Evolutionary conservation across 306 rosid species (phyloP).

Genomic region (Cotoneaster glaucophyllus): DNA sequence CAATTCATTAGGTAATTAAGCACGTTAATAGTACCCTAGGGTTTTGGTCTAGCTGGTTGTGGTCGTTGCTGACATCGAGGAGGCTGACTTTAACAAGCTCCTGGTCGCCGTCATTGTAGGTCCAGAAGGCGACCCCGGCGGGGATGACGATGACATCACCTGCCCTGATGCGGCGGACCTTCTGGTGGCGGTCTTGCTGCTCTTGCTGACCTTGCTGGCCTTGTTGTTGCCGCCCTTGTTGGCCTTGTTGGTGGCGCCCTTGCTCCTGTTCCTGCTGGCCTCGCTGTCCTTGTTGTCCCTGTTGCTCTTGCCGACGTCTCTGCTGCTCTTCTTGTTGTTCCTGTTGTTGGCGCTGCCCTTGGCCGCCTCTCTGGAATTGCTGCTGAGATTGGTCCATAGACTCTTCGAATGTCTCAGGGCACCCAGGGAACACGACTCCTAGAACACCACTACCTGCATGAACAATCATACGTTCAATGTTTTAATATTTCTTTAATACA

Average conservation of each 20-base stretch:
- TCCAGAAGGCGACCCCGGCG: conserved; percentile 35
- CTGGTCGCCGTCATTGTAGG: conserved; percentile 25
- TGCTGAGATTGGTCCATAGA: conserved; percentile 1
- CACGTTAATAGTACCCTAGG: conserved; percentile 38
- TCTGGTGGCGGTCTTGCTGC: not conserved
- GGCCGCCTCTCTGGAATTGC: not conserved
- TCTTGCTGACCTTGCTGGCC: not conserved
- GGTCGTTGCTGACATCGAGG: conserved; percentile 28
- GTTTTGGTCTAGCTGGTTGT: conserved; percentile 50
- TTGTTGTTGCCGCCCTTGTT: not conserved
- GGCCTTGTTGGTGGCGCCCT: not conserved
- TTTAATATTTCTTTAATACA: too few species aligned
- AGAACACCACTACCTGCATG: conserved; percentile 25
- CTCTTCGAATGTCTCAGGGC: conserved; percentile 43
- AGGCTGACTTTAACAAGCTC: conserved; percentile 32
- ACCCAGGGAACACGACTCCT: conserved; percentile 27
- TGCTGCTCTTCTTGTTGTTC: not conserved
- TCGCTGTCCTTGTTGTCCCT: not conserved
- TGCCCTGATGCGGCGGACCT: not conserved
- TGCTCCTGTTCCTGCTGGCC: not conserved
- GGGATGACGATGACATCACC: conserved; percentile 40
- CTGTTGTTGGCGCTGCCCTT: conserved; percentile 11
- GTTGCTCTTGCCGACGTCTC: too few species aligned
- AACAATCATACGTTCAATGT: not conserved
- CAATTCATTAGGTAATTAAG: not conserved